A percentile compares a stretch with the other conserved stretches of the same genome.
Conservation (phyloP, 2,329 filamentous ascomycete species). For the Cercospora sp. region DNA sequence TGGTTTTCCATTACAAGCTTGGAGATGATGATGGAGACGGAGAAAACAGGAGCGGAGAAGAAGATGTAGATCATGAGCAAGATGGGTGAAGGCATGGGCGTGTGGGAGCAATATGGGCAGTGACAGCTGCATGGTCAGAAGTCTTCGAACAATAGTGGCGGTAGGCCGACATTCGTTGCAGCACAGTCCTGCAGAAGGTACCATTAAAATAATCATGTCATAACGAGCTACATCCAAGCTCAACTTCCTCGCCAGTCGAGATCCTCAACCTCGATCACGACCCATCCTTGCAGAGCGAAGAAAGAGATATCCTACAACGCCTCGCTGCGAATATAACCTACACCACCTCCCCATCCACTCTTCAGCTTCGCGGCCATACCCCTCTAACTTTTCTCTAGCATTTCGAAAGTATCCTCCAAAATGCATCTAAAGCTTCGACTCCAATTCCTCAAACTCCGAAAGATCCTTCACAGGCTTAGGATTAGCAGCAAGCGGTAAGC, state of each 20-base stretch:
- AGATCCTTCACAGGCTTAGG: slow-evolving; percentile 73
- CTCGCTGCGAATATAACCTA: slow-evolving; percentile 5
- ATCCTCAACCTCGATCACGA: background rate
- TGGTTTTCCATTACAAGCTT: too few species aligned
- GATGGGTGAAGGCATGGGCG: too few species aligned
- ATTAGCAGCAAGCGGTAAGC: slow-evolving; percentile 70
- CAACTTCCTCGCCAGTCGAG: background rate
- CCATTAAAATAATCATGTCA: background rate
- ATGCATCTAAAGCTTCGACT: slow-evolving; percentile 64
- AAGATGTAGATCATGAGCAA: too few species aligned
- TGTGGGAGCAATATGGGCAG: too few species aligned
- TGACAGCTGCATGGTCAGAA: too few species aligned
- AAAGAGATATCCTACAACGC: slow-evolving; percentile 13
- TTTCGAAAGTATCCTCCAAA: too few species aligned
- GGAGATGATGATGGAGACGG: background rate
- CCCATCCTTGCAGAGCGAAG: background rate
- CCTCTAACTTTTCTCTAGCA: background rate
- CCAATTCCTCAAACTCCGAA: slow-evolving; percentile 81
- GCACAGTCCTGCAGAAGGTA: too few species aligned
- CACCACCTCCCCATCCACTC: background rate
- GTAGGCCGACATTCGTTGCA: too few species aligned
- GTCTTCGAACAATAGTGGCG: too few species aligned
- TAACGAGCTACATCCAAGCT: background rate
- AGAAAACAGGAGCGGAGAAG: too few species aligned
- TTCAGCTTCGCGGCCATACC: background rate